A percentile compares a stretch with the other conserved stretches of the same genome.
Conservation (phyloP, 1,284 basidiomycete genomes). For the Austropuccinia psidii region DNA sequence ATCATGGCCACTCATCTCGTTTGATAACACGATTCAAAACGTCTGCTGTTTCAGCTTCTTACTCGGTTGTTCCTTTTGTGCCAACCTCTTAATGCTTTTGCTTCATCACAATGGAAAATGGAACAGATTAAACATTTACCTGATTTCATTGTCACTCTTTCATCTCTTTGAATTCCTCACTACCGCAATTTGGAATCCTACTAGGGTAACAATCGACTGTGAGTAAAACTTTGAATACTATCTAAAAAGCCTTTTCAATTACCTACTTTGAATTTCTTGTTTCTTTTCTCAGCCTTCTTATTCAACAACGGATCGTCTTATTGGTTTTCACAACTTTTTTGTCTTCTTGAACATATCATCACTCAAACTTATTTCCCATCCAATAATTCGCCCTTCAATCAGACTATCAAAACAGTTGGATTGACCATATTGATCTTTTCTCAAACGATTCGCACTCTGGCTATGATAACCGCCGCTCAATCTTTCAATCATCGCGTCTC, state of each 20-base stretch:
- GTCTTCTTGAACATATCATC: background rate
- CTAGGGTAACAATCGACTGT: slow-evolving; percentile 29
- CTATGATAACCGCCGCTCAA: slow-evolving; percentile 31
- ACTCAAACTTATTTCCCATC: background rate
- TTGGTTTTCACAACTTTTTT: slow-evolving; percentile 5
- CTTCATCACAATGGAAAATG: background rate
- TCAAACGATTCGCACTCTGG: slow-evolving; percentile 1
- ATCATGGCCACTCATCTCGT: slow-evolving; percentile 25
- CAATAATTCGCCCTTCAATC: background rate
- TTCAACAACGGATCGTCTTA: slow-evolving; percentile 28
- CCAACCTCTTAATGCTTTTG: background rate
- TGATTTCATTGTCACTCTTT: background rate
- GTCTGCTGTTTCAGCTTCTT: slow-evolving; percentile 15
- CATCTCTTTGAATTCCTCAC: slow-evolving; percentile 32
- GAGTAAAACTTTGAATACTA: background rate
- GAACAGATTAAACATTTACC: slow-evolving; percentile 1
- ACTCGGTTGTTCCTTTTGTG: background rate
- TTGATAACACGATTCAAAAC: slow-evolving; percentile 32
- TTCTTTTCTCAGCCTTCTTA: slow-evolving; percentile 9
- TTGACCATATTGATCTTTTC: background rate
- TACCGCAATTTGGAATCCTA: slow-evolving; percentile 33
- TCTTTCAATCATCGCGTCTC: slow-evolving; percentile 33
- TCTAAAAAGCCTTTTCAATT: background rate
- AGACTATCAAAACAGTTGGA: background rate
- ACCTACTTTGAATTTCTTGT: background rate